These are phyloP conservation scores for Dunaliella sp. DNA, from an alignment of 139 green algal genomes.

Conservation along the genomic window DNA sequence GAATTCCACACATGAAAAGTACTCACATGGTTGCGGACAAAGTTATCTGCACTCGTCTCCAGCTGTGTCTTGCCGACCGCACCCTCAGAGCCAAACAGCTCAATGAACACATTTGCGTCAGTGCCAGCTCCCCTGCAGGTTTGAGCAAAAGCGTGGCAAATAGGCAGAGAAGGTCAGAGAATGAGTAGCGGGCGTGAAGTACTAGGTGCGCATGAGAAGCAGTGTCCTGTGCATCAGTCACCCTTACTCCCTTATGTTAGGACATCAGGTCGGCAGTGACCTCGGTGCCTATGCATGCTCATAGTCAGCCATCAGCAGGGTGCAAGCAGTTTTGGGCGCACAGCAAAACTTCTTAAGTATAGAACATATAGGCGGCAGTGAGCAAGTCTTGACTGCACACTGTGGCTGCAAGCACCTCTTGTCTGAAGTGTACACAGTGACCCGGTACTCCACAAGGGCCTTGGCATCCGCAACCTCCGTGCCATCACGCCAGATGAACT, in stretches of 20 bases:
- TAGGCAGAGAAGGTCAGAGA: too few species aligned
- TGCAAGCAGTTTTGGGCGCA: neutral
- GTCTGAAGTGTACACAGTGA: conserved; percentile 44
- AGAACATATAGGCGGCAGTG: neutral
- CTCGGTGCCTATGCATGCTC: neutral
- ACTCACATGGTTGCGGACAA: conserved; percentile 21
- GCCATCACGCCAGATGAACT: conserved; percentile 41
- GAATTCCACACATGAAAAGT: neutral
- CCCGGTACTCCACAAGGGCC: conserved; percentile 29
- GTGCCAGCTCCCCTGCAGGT: conserved; percentile 46
- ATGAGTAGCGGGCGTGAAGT: too few species aligned
- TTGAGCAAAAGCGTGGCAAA: too few species aligned
- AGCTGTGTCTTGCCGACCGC: conserved; percentile 37
- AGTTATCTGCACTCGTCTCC: conserved; percentile 40
- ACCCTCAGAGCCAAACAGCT: conserved; percentile 50
- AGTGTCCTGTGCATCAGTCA: too few species aligned
- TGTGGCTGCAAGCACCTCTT: conserved; percentile 21
- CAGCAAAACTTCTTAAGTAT: neutral
- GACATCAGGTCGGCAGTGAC: neutral
- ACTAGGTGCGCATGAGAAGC: too few species aligned
- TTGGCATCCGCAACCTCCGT: conserved; percentile 2
- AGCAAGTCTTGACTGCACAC: neutral
- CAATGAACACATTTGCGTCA: conserved; percentile 43
- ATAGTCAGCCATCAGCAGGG: neutral
- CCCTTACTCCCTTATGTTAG: too few species aligned